A percentile compares a stretch with the other conserved stretches of the same genome.
Evolutionary conservation across 2,329 filamentous ascomycete genomes (phyloP).

Genomic region (Colletotrichum abscissum): DNA sequence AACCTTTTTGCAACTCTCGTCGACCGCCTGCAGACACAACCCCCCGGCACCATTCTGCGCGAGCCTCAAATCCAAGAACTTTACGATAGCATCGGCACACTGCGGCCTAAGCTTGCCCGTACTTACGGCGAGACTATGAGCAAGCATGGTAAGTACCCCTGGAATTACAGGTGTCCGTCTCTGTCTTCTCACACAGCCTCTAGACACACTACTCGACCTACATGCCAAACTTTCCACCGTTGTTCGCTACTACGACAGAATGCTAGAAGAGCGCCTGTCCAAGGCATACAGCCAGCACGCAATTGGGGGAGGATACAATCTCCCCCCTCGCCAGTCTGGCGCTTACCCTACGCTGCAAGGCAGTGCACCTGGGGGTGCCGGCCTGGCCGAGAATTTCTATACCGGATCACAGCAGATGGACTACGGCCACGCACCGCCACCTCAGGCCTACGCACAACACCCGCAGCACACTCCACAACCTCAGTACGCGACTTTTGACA

Average conservation of each 20-base stretch:
- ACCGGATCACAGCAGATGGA: constrained; percentile 68
- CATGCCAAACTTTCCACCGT: constrained; percentile 96
- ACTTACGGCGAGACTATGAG: constrained; percentile 99
- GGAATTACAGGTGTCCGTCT: background rate
- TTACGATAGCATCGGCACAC: constrained; percentile 94
- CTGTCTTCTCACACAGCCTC: constrained; percentile 45
- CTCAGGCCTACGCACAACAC: constrained; percentile 63
- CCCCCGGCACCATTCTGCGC: constrained; percentile 93
- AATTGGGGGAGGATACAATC: constrained; percentile 69
- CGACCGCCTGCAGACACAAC: constrained; percentile 93
- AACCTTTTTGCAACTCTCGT: constrained; percentile 95
- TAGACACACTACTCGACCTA: constrained; percentile 91
- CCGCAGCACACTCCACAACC: constrained; percentile 49
- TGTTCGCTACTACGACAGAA: constrained; percentile 96
- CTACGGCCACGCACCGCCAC: constrained; percentile 59
- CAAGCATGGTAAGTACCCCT: constrained; percentile 81
- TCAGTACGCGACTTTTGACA: constrained; percentile 58
- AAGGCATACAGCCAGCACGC: constrained; percentile 90
- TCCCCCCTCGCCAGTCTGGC: constrained; percentile 64
- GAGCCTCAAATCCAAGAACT: constrained; percentile 98
- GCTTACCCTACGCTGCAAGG: constrained; percentile 79
- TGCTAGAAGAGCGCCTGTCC: constrained; percentile 95
- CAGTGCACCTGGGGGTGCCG: constrained; percentile 57
- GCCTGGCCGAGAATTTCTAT: constrained; percentile 84
- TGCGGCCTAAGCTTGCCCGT: constrained; percentile 91